A percentile compares a stretch with the other conserved stretches of the same genome.
These are phyloP conservation scores for Fusarium sp. DNA, from an alignment of 2,329 filamentous ascomycete genomes.

Conservation along the genomic window DNA sequence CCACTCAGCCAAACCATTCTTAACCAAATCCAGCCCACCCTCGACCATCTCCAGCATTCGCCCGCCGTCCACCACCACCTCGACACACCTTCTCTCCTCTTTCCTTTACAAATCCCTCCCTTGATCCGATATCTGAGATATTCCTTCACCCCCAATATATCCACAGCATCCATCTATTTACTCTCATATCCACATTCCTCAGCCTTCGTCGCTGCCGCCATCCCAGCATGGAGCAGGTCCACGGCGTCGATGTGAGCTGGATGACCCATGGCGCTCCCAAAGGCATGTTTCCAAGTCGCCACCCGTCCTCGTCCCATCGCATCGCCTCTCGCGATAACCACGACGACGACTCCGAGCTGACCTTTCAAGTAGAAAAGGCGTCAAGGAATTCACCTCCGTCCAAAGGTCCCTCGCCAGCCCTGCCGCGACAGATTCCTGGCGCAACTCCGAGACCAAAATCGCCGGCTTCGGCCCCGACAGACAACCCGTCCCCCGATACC, in stretches of 20 bases:
- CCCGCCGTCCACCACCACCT: conserved; percentile 27
- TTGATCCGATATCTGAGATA: conserved; percentile 9
- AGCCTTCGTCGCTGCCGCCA: conserved; percentile 23
- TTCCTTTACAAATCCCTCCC: conserved; percentile 11
- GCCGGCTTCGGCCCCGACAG: conserved; percentile 38
- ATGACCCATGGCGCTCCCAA: conserved; percentile 83
- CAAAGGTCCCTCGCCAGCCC: conserved; percentile 41
- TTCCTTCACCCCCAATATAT: conserved; percentile 7
- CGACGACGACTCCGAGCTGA: conserved; percentile 15
- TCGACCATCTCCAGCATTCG: conserved; percentile 34
- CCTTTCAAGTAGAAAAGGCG: conserved; percentile 42
- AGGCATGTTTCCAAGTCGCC: conserved; percentile 66
- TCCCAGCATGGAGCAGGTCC: conserved; percentile 78
- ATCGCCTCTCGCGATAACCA: neutral
- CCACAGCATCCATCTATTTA: neutral
- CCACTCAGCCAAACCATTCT: conserved; percentile 3
- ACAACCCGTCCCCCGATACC: conserved; percentile 32
- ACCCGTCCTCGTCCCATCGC: conserved; percentile 27
- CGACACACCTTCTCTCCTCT: conserved; percentile 26
- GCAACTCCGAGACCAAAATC: conserved; percentile 43
- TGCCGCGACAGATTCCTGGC: conserved; percentile 48
- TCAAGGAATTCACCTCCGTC: conserved; percentile 45
- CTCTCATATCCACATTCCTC: conserved; percentile 1
- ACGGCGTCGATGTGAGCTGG: conserved; percentile 90
- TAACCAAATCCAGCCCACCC: conserved; percentile 25